Evolutionary conservation across 2,329 filamentous ascomycete genomes (phyloP).

Genomic region (Colletotrichum noveboracense): DNA sequence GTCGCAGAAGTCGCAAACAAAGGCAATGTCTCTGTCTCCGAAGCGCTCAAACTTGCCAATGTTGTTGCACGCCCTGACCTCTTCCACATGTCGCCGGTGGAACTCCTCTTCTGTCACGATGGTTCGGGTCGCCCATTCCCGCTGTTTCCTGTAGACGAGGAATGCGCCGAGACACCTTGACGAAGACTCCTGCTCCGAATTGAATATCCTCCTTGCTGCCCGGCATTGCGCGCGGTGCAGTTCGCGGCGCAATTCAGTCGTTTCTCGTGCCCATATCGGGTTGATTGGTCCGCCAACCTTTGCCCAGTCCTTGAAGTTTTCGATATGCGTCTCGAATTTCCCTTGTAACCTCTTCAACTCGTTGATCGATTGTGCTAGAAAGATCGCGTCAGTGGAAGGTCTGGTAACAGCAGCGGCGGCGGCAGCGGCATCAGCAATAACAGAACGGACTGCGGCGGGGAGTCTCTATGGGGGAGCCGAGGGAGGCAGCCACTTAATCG

Average conservation of each 20-base stretch:
- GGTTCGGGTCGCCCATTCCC: slow-evolving; percentile 33
- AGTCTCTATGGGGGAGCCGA: neutral
- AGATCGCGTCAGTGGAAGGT: slow-evolving; percentile 17
- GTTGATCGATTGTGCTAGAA: slow-evolving; percentile 54
- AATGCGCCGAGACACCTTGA: slow-evolving; percentile 62
- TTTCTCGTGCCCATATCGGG: slow-evolving; percentile 60
- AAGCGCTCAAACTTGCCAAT: slow-evolving; percentile 63
- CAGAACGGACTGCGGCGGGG: neutral
- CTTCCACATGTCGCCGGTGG: slow-evolving; percentile 47
- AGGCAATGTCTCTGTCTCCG: slow-evolving; percentile 58
- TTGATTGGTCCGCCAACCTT: slow-evolving; percentile 60
- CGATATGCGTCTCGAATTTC: slow-evolving; percentile 52
- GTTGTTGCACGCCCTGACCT: slow-evolving; percentile 54
- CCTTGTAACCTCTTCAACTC: slow-evolving; percentile 52
- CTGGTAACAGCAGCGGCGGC: neutral
- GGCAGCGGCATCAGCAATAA: neutral
- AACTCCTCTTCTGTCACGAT: slow-evolving; percentile 38
- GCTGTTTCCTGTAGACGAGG: slow-evolving; percentile 56
- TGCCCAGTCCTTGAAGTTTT: slow-evolving; percentile 60
- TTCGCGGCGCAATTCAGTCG: slow-evolving; percentile 50
- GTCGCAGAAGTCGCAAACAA: slow-evolving; percentile 67
- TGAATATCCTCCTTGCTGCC: slow-evolving; percentile 61
- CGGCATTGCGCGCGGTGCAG: slow-evolving; percentile 65
- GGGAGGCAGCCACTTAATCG: neutral
- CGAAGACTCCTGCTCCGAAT: slow-evolving; percentile 51